phyloP scores from a whole-genome alignment of 768 basidiomycete genomes.

The Coprinopsis sp. region DNA sequence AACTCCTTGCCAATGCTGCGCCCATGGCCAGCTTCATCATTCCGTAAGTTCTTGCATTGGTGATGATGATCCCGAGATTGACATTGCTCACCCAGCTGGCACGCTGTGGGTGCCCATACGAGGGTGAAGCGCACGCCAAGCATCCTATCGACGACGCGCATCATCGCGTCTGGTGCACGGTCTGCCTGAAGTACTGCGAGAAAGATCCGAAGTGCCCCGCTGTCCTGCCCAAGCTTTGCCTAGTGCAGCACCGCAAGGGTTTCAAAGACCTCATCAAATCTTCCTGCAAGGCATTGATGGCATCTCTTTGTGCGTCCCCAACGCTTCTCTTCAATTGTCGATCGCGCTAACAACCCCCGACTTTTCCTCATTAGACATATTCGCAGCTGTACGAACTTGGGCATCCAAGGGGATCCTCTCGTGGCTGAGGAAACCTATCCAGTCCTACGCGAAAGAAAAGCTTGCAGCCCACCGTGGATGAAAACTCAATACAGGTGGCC shows the following conservation, averaged over 20 bases:
- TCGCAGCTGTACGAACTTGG: neutral
- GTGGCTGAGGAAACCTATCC: neutral
- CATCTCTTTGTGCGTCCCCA: slow-evolving; percentile 4
- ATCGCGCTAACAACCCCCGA: neutral
- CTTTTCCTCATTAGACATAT: neutral
- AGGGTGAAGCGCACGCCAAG: slow-evolving; percentile 20
- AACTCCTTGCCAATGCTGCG: too few species aligned
- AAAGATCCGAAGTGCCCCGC: slow-evolving; percentile 17
- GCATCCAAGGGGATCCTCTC: too few species aligned
- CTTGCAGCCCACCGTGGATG: too few species aligned
- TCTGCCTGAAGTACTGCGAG: slow-evolving; percentile 24
- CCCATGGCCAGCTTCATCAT: too few species aligned
- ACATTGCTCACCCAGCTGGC: too few species aligned
- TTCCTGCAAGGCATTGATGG: neutral
- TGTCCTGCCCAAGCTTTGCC: slow-evolving; percentile 10
- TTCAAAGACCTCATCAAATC: neutral
- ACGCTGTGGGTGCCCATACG: slow-evolving; percentile 27
- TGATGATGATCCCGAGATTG: slow-evolving; percentile 16
- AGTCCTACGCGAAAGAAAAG: too few species aligned
- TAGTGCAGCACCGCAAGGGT: neutral
- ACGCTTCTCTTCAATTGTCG: neutral
- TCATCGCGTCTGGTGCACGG: slow-evolving; percentile 26
- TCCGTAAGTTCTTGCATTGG: too few species aligned
- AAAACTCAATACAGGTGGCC: too few species aligned
- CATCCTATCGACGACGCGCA: slow-evolving; percentile 21